phyloP scores from a whole-genome alignment of 2,329 filamentous ascomycete genomes.

The Diaporthe velutina region DNA sequence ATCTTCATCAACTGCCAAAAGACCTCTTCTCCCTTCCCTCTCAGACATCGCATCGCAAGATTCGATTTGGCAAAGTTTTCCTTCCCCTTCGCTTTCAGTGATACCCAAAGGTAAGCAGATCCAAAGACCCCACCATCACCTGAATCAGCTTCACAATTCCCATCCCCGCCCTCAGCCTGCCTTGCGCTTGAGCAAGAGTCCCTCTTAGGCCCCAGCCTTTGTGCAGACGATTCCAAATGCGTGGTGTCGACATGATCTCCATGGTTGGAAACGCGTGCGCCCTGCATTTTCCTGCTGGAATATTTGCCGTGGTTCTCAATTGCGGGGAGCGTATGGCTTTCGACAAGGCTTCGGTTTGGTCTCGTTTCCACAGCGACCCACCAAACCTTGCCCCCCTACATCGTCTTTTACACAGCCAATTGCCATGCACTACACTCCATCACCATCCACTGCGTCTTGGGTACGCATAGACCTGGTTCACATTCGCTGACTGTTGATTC shows the following conservation, averaged over 20 bases:
- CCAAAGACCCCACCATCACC: background rate
- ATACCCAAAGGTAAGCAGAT: constrained; percentile 41
- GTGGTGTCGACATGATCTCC: background rate
- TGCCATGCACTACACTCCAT: background rate
- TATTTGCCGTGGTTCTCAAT: background rate
- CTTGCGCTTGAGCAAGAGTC: background rate
- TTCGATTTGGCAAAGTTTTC: constrained; percentile 32
- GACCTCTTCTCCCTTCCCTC: constrained; percentile 20
- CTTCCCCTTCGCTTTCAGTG: constrained; percentile 39
- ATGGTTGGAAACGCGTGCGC: background rate
- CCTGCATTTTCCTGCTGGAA: background rate
- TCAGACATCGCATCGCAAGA: constrained; percentile 35
- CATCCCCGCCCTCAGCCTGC: constrained; percentile 23
- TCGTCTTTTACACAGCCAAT: background rate
- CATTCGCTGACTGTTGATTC: background rate
- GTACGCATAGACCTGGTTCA: background rate
- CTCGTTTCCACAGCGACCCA: constrained; percentile 26
- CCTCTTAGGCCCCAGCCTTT: background rate
- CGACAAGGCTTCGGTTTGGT: constrained; percentile 30
- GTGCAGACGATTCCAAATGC: background rate
- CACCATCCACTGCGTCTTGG: background rate
- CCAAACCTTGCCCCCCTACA: background rate
- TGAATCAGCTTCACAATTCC: constrained; percentile 22
- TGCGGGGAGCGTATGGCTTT: background rate
- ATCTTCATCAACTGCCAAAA: constrained; percentile 23